Evolutionary conservation across 2,329 filamentous ascomycete species (phyloP).

Genomic region (Fusarium odoratissimum): DNA sequence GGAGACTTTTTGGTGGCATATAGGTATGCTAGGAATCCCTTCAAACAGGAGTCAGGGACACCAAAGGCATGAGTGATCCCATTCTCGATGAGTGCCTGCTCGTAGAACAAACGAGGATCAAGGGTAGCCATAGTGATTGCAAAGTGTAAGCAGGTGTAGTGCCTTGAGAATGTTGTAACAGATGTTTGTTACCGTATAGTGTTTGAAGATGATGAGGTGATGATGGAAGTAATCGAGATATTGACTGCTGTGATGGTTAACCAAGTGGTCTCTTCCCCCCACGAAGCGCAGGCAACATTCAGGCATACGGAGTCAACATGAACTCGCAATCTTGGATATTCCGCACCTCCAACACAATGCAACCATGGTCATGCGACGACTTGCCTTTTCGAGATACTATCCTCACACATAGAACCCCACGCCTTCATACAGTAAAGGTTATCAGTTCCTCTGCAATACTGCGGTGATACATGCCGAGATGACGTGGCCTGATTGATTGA

Average conservation of each 20-base stretch:
- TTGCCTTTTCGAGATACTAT: neutral
- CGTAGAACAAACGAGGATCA: constrained; percentile 4
- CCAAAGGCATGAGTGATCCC: neutral
- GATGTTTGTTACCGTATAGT: neutral
- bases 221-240: neutral
- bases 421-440: too few species aligned
- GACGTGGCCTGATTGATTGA: neutral
- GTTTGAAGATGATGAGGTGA: neutral
- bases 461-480: neutral
- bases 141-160: neutral
- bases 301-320: too few species aligned
- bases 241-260: neutral
- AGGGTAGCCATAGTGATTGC: neutral
- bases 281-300: neutral
- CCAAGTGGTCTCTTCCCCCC: neutral
- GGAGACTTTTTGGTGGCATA: neutral
- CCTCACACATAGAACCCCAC: neutral
- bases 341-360: too few species aligned
- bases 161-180: neutral
- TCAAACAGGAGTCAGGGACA: neutral
- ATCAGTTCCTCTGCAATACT: neutral
- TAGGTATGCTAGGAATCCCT: neutral
- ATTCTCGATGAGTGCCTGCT: neutral
- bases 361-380: neutral
- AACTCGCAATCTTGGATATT: neutral